Percentiles rank a stretch among this genome's conserved stretches.
Evolutionary conservation across 1,284 basidiomycete genomes (phyloP).

Genomic region (Cutaneotrichosporon cutaneum): DNA sequence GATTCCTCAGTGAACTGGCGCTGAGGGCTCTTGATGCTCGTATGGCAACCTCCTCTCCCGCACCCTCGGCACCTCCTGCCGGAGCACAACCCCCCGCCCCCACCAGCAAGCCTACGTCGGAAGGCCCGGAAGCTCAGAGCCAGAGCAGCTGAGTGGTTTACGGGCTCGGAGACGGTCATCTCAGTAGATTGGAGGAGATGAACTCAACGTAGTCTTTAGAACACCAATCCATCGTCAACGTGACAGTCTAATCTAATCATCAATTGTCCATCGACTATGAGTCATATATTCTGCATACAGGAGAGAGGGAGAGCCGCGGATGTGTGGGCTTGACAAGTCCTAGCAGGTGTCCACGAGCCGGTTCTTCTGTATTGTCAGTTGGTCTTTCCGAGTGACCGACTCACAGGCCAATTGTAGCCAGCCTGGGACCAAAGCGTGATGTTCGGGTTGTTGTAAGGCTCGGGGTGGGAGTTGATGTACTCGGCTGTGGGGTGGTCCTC

Average conservation of each 20-base stretch:
- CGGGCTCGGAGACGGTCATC: no score
- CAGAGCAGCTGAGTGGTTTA: not conserved
- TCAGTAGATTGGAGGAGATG: not conserved
- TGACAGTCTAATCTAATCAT: constrained; percentile 2
- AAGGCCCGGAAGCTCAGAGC: not conserved
- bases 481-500: constrained; percentile 68
- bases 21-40: constrained; percentile 93
- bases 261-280: not conserved
- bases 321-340: not conserved
- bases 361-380: constrained; percentile 25
- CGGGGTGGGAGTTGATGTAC: constrained; percentile 43
- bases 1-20: constrained; percentile 70
- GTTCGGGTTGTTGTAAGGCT: constrained; percentile 46
- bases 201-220: not conserved
- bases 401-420: constrained; percentile 41
- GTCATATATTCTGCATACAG: constrained; percentile 21
- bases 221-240: not conserved
- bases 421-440: constrained; percentile 41
- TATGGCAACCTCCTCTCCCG: constrained; percentile 58
- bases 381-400: constrained; percentile 13
- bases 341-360: constrained; percentile 21
- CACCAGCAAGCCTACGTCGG: not conserved
- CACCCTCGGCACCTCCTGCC: constrained; percentile 16
- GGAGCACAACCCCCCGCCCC: not conserved
- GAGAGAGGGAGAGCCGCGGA: not conserved